Evolutionary conservation across 139 green algal species (phyloP).

Genomic region (Chlorella sp.): DNA sequence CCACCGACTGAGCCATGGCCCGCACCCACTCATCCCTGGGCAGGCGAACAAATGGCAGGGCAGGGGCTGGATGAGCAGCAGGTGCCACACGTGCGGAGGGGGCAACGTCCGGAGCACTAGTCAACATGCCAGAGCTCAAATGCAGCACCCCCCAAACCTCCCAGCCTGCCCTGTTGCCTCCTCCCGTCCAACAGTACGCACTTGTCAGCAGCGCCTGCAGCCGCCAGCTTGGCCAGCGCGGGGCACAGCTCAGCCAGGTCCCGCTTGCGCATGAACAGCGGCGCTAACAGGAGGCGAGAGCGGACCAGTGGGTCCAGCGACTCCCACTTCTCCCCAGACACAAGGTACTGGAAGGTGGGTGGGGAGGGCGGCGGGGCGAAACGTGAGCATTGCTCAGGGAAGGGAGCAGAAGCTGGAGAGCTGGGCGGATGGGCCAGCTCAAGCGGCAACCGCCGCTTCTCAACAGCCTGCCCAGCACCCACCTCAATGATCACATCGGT

Average conservation of each 20-base stretch:
- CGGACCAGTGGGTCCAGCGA: conserved; percentile 43
- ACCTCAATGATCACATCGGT: conserved; percentile 34
- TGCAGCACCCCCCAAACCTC: too few relatives aligned
- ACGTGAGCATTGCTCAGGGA: background rate
- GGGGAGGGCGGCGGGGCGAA: background rate
- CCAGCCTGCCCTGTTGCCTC: background rate
- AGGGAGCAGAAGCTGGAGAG: background rate
- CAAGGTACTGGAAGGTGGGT: conserved; percentile 25
- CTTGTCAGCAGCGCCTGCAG: conserved; percentile 14
- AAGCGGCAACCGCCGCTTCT: background rate
- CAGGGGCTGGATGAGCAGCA: too few relatives aligned
- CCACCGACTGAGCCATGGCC: conserved; percentile 33
- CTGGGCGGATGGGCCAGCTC: background rate
- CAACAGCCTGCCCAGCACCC: background rate
- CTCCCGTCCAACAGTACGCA: background rate
- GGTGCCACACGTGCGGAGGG: too few relatives aligned
- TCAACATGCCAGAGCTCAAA: too few relatives aligned
- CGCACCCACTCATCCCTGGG: conserved; percentile 51
- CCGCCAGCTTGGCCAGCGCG: conserved; percentile 10
- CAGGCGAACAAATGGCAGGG: background rate
- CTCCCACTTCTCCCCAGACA: conserved; percentile 40
- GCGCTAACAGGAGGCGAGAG: conserved; percentile 41
- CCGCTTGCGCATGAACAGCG: conserved; percentile 36
- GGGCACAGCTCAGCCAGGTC: conserved; percentile 38
- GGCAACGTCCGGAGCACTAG: too few relatives aligned